A percentile compares a stretch with the other conserved stretches of the same genome.
Conservation (phyloP, 768 basidiomycete species). For the Amanita rubescens region DNA sequence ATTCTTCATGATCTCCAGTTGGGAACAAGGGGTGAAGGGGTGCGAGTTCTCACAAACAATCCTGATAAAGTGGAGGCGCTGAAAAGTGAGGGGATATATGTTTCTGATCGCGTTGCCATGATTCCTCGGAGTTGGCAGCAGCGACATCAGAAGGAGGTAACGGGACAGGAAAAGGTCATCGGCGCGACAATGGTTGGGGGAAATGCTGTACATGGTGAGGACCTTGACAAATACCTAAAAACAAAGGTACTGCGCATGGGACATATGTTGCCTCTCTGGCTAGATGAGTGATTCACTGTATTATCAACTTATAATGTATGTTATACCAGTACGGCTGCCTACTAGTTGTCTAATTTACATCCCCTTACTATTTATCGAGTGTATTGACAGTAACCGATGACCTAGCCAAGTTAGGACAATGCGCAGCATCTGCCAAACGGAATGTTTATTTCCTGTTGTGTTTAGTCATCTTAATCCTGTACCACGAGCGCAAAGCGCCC, state of each 20-base stretch:
- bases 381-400: too few species aligned
- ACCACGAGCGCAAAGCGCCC: too few species aligned
- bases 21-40: slow-evolving; percentile 42
- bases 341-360: too few species aligned
- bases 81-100: slow-evolving; percentile 70
- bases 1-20: slow-evolving; percentile 86
- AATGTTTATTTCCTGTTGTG: too few species aligned
- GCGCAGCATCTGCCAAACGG: too few species aligned
- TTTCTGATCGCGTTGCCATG: slow-evolving; percentile 89
- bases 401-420: too few species aligned
- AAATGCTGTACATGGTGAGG: slow-evolving; percentile 67
- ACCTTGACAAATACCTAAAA: slow-evolving; percentile 90
- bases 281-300: slow-evolving; percentile 25
- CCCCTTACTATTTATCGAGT: too few species aligned
- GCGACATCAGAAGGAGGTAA: slow-evolving; percentile 24
- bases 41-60: slow-evolving; percentile 91
- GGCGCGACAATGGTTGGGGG: slow-evolving; percentile 82
- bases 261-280: slow-evolving; percentile 71
- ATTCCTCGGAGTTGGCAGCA: slow-evolving; percentile 84
- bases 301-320: neutral
- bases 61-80: slow-evolving; percentile 93
- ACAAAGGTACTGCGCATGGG: slow-evolving; percentile 99
- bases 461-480: neutral
- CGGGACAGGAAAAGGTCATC: slow-evolving; percentile 29
- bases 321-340: neutral